Evolutionary conservation across 192 early-diverging fungal species (phyloP), one percentile per base, ranked within the genome.

Genomic region (Haplosporangium gracile): DNA sequence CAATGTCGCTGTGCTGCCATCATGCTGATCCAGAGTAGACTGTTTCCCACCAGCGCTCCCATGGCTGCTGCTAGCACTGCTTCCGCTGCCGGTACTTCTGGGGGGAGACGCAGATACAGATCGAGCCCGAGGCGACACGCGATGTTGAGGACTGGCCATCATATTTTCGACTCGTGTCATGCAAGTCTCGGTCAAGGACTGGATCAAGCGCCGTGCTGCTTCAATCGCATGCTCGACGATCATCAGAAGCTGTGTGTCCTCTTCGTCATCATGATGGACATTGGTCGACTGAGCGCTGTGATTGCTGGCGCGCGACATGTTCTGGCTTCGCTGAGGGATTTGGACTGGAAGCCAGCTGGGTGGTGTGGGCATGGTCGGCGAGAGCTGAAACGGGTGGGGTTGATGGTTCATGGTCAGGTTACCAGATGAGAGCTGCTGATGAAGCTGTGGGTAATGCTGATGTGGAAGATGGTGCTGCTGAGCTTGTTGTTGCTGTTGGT

Each of bases 61-160:
- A 47, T 71, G 43, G 7, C 49, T 70, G 29, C 68, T 57, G 32
- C 70, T 80, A n/a, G 55, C 68, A 34, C 70, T 69, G 11, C 75
- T 69, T 29, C 74, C 76, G 63, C 77, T 79, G 16, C 78, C 74
- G 77, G 24, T 43, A 36, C 68, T 79, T 43, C 74, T 85, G 2
- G 83, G 83, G 32, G 83, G 83, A n/a, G 83, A 85, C 24, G 78
- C 78, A n/a, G 83, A 85, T 9, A 80, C 74, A 11, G 83, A 80
- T 34, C 83, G 83, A 34, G 78, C 26, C 0, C 83, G 78, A 42
- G 68, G 78, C 4, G 63, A 71, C 0, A 79, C 70, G 36, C 68
- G 74, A 10, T 72, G 74, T 24, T 80, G 83, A 6, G 83, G 83
- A 68, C 83, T 85, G 7, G 74, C 39, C 75, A 72, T 9, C 10